These are phyloP conservation scores for Diaporthe vaccinii DNA, from an alignment of 2,329 filamentous ascomycete genomes.

Conservation along the genomic window DNA sequence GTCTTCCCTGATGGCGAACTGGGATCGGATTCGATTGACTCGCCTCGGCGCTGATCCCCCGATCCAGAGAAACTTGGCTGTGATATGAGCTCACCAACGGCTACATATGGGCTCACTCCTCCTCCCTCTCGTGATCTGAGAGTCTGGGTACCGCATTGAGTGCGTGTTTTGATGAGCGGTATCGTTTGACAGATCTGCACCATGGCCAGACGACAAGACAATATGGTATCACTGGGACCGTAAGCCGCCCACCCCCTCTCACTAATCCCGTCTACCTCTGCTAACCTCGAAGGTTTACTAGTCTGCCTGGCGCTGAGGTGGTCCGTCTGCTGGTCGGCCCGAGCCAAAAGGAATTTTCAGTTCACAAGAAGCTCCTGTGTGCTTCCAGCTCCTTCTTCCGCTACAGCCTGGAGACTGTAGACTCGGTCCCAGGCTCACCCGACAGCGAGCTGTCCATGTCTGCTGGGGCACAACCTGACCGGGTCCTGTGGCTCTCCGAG, in stretches of 20 bases:
- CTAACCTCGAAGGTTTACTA: constrained; percentile 26
- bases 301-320: constrained; percentile 42
- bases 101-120: constrained; percentile 40
- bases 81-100: constrained; percentile 31
- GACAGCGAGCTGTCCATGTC: constrained; percentile 43
- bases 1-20: constrained; percentile 1
- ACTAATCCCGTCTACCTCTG: background rate
- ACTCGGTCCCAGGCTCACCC: constrained; percentile 49
- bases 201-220: constrained; percentile 23
- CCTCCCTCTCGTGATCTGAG: constrained; percentile 5
- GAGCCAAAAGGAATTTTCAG: constrained; percentile 56
- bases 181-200: constrained; percentile 22
- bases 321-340: constrained; percentile 58
- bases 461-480: constrained; percentile 44
- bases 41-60: constrained; percentile 29
- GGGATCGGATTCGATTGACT: constrained; percentile 30
- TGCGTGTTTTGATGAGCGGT: constrained; percentile 4
- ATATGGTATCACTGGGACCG: constrained; percentile 35
- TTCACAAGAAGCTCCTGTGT: constrained; percentile 62
- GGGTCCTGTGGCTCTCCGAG: constrained; percentile 55
- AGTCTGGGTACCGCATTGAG: constrained; percentile 10
- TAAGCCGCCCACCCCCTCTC: background rate
- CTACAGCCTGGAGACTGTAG: constrained; percentile 54
- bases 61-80: background rate
- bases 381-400: constrained; percentile 63